phyloP scores from a whole-genome alignment of 768 basidiomycete genomes.

The Saitozyma podzolica region DNA sequence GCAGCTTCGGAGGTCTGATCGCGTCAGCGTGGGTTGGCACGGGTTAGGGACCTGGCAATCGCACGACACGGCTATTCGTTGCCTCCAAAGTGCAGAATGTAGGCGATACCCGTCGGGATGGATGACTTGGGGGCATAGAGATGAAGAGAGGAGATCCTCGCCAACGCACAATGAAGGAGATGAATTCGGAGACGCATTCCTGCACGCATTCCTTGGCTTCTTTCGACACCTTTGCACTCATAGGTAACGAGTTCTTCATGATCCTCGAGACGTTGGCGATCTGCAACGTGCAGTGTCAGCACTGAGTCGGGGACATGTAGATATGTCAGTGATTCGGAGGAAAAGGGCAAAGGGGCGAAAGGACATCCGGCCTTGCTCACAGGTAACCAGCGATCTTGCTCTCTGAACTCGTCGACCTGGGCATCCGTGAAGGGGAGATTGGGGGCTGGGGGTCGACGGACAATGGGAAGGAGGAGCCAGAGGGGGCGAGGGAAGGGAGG shows the following conservation, averaged over 20 bases:
- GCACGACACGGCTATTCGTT: too few relatives aligned
- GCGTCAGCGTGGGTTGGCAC: neutral
- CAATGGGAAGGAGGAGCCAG: constrained; percentile 2
- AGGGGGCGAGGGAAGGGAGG: constrained; percentile 8
- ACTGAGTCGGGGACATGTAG: neutral
- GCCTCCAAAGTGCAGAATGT: neutral
- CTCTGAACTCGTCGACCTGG: constrained; percentile 89
- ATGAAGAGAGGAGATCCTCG: neutral
- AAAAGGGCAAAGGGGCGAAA: neutral
- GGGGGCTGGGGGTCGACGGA: neutral
- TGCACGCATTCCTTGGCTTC: constrained; percentile 99
- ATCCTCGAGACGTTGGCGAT: constrained; percentile 98
- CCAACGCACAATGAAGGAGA: constrained; percentile 75
- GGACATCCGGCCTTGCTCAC: constrained; percentile 55
- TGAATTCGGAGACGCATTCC: constrained; percentile 97
- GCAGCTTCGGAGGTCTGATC: constrained; percentile 80
- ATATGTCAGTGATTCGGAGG: neutral
- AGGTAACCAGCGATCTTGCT: constrained; percentile 93
- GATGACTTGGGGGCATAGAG: too few relatives aligned
- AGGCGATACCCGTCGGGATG: too few relatives aligned
- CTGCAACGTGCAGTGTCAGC: constrained; percentile 54
- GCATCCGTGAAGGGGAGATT: constrained; percentile 67
- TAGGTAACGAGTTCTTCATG: constrained; percentile 89
- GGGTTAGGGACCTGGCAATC: too few relatives aligned
- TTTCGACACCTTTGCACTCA: constrained; percentile 92